Conservation (phyloP, 2,329 filamentous ascomycete genomes). For the Paracorniculantispora psalliotae region DNA sequence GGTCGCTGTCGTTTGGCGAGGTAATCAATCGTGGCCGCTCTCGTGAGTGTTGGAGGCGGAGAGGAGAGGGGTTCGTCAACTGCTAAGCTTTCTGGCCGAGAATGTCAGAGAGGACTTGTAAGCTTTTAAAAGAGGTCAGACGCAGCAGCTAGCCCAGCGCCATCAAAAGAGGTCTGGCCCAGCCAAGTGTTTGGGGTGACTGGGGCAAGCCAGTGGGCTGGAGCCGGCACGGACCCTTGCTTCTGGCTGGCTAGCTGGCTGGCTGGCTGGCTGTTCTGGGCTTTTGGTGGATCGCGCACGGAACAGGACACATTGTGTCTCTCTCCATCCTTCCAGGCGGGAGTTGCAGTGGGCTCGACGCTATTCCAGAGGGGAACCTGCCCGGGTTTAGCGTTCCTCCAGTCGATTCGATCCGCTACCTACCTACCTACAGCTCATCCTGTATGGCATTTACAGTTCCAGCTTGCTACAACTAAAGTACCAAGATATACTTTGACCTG, state of each 20-base stretch:
- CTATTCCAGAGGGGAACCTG: background rate
- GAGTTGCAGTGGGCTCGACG: slow-evolving; percentile 2
- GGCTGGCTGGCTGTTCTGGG: background rate
- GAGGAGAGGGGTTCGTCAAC: background rate
- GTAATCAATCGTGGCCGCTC: background rate
- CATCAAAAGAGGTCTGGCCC: background rate
- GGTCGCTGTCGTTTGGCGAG: background rate
- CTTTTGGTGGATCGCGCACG: too few species aligned
- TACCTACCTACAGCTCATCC: background rate
- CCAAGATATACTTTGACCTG: too few species aligned
- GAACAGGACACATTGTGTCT: slow-evolving; percentile 9
- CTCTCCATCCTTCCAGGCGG: background rate
- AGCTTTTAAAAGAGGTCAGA: background rate
- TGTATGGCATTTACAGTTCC: background rate
- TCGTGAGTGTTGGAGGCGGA: background rate
- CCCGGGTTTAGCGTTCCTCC: background rate
- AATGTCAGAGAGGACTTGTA: background rate
- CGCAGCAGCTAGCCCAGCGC: background rate
- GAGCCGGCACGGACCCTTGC: background rate
- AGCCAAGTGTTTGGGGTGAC: background rate
- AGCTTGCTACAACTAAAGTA: too few species aligned
- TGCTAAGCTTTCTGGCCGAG: background rate
- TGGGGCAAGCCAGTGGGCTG: background rate
- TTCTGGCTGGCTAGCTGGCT: too few species aligned
- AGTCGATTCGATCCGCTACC: background rate